These are phyloP conservation scores for Cordia subcordata DNA, from an alignment of 257 asterid genomes.

Conservation along the genomic window DNA sequence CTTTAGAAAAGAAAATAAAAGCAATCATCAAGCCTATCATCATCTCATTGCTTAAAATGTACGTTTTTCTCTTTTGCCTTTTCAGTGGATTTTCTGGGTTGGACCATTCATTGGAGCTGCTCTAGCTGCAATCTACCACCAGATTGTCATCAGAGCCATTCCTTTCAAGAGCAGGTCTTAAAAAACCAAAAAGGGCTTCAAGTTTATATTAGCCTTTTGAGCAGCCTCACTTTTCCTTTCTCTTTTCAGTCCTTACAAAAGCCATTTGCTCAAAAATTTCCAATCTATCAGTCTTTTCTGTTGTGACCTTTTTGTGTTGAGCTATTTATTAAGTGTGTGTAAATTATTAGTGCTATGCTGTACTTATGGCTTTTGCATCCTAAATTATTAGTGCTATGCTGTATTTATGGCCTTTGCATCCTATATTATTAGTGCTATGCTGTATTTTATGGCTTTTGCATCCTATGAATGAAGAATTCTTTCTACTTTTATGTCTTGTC, in stretches of 20 bases:
- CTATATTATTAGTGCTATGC: slow-evolving; percentile 27
- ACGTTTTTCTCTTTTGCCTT: background rate
- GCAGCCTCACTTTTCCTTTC: background rate
- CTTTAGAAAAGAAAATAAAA: too few species aligned
- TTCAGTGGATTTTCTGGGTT: slow-evolving; percentile 67
- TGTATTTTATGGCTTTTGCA: slow-evolving; percentile 13
- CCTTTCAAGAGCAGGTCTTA: slow-evolving; percentile 48
- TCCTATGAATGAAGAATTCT: slow-evolving; percentile 15
- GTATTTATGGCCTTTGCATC: slow-evolving; percentile 13
- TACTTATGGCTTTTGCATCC: slow-evolving; percentile 10
- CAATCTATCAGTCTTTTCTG: slow-evolving; percentile 4
- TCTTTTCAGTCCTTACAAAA: background rate
- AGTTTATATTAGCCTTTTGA: slow-evolving; percentile 1
- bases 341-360: slow-evolving; percentile 29
- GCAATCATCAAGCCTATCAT: too few species aligned
- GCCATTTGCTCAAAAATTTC: background rate
- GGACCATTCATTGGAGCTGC: slow-evolving; percentile 63
- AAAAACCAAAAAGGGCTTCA: slow-evolving; percentile 11
- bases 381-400: slow-evolving; percentile 30
- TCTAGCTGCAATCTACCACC: slow-evolving; percentile 59
- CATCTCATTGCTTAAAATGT: too few species aligned
- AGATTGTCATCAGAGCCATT: slow-evolving; percentile 57
- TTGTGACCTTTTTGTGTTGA: slow-evolving; percentile 4
- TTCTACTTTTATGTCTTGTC: background rate
- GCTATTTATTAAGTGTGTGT: slow-evolving; percentile 18